Evolutionary conservation across 305 asterid species (phyloP), one percentile per base, ranked within the genome.

Genomic region (Rubia occidens): DNA sequence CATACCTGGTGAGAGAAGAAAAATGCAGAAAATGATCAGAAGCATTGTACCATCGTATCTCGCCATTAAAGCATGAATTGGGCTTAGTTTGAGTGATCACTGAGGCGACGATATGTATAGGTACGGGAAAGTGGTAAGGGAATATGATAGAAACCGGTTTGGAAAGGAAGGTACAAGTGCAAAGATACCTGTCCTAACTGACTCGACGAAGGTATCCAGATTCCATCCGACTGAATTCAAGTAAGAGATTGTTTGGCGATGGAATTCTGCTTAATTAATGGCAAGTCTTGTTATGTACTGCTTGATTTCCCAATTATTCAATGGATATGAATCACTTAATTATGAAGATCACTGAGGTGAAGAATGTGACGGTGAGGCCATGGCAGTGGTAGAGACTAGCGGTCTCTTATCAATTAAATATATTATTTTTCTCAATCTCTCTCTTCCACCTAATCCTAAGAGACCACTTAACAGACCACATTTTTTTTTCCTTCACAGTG

Each of bases 131-230:
- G 24, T 39, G 45, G 32, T 6, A 39, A 37, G 17, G 47, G 64
- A 70, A 70, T 56, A 59, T 58, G 32, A 53, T 24, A 11, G 11
- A 26, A 17, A 43, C 66, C 56, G 62, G 43, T 43, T 15, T 14
- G 15, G 59, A 67, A 67, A 79, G 73, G 64, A n/a, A 53, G 18
- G 55, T 78, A 78, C 75, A 59, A 82, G 45, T 61, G 8, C 11
- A 44, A 72, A 65, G 20, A 83, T 80, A 73, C 84, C 65, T 86
- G 82, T 43, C 83, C 82, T 70, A 40, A 53, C 32, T 49, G 40
- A 71, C 77, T 54, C 42, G 42, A 40, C 42, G 62, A 85, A 81
- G 85, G 32, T 77, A 77, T 74, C 70, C 11, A 76, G 76, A 83
- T 85, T 79, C 84, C 62, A 39, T 29, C 51, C 37, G 5, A 8